Conservation (phyloP, 345 rosid species). For the Eucalyptus sp. region DNA sequence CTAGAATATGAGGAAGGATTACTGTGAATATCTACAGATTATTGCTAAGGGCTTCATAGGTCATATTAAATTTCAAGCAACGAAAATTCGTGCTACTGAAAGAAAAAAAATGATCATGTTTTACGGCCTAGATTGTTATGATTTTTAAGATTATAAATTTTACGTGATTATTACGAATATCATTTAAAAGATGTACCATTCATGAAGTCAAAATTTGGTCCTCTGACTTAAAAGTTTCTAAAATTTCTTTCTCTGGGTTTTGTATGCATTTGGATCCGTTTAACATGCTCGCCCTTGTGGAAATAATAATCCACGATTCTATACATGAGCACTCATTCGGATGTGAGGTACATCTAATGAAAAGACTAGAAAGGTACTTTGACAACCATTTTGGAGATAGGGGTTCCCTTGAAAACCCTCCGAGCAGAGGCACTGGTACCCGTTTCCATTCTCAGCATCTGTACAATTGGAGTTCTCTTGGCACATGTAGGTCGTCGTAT, state of each 20-base stretch:
- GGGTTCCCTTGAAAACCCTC: constrained; percentile 8
- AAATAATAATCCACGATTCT: too few species aligned
- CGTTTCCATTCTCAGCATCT: neutral
- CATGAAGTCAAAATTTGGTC: neutral
- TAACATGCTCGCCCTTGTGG: too few species aligned
- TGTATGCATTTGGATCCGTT: too few species aligned
- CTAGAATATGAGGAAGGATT: too few species aligned
- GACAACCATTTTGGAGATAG: neutral
- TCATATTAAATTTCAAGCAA: too few species aligned
- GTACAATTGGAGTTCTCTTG: neutral
- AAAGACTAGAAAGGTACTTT: neutral
- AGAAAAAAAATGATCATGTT: neutral
- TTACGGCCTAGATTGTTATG: neutral
- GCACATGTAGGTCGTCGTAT: neutral
- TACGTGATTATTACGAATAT: accelerated
- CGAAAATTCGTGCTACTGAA: too few species aligned
- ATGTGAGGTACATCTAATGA: too few species aligned
- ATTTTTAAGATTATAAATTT: neutral
- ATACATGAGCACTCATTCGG: too few species aligned
- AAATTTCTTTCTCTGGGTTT: accelerated
- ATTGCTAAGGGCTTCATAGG: too few species aligned
- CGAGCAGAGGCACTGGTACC: constrained; percentile 5
- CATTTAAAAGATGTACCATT: accelerated
- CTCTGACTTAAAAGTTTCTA: accelerated
- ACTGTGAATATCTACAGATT: too few species aligned